phyloP scores from a whole-genome alignment of 2,329 filamentous ascomycete species.

The Akanthomyces lecanii region DNA sequence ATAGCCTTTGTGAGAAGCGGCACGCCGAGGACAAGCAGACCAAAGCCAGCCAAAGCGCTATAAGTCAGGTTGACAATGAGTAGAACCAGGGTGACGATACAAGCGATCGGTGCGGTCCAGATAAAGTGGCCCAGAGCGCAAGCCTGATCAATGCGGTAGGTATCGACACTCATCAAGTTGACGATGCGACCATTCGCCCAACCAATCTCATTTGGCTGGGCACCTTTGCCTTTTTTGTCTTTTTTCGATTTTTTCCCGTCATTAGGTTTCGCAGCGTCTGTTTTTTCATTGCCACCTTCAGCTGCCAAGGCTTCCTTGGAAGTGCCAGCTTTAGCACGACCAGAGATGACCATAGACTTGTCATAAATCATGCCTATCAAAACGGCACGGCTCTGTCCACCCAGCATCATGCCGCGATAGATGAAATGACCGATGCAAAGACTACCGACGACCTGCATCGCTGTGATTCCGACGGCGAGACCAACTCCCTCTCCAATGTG shows the following conservation, averaged over 20 bases:
- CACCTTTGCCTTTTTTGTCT: slow-evolving; percentile 30
- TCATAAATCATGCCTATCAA: slow-evolving; percentile 86
- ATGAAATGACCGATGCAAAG: slow-evolving; percentile 85
- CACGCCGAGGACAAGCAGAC: slow-evolving; percentile 71
- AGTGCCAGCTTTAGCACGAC: slow-evolving; percentile 80
- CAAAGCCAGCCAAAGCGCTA: slow-evolving; percentile 85
- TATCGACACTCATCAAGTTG: slow-evolving; percentile 93
- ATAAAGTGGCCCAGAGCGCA: slow-evolving; percentile 85
- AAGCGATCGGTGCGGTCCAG: slow-evolving; percentile 80
- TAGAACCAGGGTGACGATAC: slow-evolving; percentile 73
- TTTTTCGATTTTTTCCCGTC: slow-evolving; percentile 36
- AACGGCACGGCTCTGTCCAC: slow-evolving; percentile 75
- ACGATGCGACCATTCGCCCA: slow-evolving; percentile 92
- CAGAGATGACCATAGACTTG: slow-evolving; percentile 86
- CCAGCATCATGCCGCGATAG: slow-evolving; percentile 87
- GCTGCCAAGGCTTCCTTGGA: slow-evolving; percentile 29
- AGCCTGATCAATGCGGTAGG: slow-evolving; percentile 86
- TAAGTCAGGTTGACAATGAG: slow-evolving; percentile 85
- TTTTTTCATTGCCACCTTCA: slow-evolving; percentile 43
- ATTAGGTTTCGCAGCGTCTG: slow-evolving; percentile 35
- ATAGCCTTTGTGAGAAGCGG: slow-evolving; percentile 76
- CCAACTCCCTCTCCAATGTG: slow-evolving; percentile 73
- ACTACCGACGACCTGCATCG: slow-evolving; percentile 81
- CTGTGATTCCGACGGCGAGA: slow-evolving; percentile 75
- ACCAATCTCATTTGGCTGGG: slow-evolving; percentile 59